Percentiles rank a stretch among this genome's conserved stretches.
These are phyloP conservation scores for Candida xiaguanensis DNA, from an alignment of 805 yeast species.

Conservation along the genomic window DNA sequence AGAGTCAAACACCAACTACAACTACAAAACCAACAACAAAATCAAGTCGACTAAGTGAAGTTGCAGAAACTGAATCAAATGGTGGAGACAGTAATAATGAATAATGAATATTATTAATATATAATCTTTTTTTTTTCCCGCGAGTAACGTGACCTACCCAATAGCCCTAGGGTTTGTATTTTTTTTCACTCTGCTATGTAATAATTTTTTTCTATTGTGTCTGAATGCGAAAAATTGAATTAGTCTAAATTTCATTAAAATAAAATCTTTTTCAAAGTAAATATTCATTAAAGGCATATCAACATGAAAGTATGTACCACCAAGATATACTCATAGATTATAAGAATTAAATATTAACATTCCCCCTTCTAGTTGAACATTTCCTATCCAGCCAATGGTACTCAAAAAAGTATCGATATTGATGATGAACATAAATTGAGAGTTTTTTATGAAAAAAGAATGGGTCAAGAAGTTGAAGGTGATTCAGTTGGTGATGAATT, in stretches of 20 bases:
- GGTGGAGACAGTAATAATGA: not conserved
- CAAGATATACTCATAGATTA: not conserved
- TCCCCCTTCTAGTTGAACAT: slow-evolving; percentile 81
- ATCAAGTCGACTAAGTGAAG: slow-evolving; percentile 4
- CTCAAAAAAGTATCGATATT: slow-evolving; percentile 95
- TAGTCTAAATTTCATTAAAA: slow-evolving; percentile 5
- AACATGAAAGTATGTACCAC: slow-evolving; percentile 44
- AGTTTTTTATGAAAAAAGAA: slow-evolving; percentile 98
- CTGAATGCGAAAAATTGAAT: not conserved
- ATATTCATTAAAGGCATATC: slow-evolving; percentile 14
- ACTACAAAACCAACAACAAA: slow-evolving; percentile 1
- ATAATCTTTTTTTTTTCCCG: not conserved
- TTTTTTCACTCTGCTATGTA: too few species aligned
- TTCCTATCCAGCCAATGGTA: slow-evolving; percentile 99
- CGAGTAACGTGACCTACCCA: not conserved
- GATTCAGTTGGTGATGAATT: slow-evolving; percentile 97
- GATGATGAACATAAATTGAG: slow-evolving; percentile 99
- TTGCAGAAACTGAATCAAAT: not conserved
- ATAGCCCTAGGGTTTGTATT: not conserved
- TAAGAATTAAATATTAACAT: not conserved
- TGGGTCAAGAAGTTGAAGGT: slow-evolving; percentile 99
- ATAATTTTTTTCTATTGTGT: not conserved
- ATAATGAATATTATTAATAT: too few species aligned
- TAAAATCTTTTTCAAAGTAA: slow-evolving; percentile 5
- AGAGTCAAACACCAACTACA: slow-evolving; percentile 12